A percentile compares a stretch with the other conserved stretches of the same genome.
Conservation (phyloP, 139 green algal genomes). For the Pleodorina starrii region DNA sequence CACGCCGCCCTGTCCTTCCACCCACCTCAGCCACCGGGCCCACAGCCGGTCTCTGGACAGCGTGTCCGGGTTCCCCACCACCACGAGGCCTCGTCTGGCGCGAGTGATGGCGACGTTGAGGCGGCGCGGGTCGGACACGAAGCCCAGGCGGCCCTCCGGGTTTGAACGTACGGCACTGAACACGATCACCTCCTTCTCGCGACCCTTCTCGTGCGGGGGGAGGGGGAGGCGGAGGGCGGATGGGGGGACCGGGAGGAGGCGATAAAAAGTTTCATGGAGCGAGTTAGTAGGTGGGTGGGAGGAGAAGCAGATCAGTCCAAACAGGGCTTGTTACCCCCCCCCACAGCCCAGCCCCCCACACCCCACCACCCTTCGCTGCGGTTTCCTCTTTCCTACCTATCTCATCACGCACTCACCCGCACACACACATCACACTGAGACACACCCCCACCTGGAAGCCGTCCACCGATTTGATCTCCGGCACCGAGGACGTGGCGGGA, state of each 20-base stretch:
- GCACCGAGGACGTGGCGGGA: too few relatives aligned
- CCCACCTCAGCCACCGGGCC: conserved; percentile 56
- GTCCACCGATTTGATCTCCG: conserved; percentile 79
- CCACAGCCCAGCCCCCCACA: too few relatives aligned
- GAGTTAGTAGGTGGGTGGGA: too few relatives aligned
- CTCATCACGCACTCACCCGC: too few relatives aligned
- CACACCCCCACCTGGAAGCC: conserved; percentile 85
- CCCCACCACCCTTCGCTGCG: too few relatives aligned
- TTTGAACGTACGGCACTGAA: conserved; percentile 93
- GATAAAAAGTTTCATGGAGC: too few relatives aligned
- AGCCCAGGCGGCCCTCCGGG: conserved; percentile 76
- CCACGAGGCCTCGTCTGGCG: conserved; percentile 70
- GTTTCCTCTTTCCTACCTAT: too few relatives aligned
- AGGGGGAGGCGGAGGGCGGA: background rate
- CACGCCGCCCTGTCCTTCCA: background rate
- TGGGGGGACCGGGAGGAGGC: background rate
- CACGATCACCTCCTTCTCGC: conserved; percentile 94
- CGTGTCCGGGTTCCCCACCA: conserved; percentile 69
- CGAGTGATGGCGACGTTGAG: conserved; percentile 96
- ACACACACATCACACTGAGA: too few relatives aligned
- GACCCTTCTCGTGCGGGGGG: conserved; percentile 68
- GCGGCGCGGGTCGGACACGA: conserved; percentile 86
- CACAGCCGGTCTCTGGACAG: conserved; percentile 56
- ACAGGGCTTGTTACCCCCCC: too few relatives aligned
- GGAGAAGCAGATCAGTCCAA: too few relatives aligned